Evolutionary conservation across 768 basidiomycete species (phyloP).

Genomic region (Trametes cingulata): DNA sequence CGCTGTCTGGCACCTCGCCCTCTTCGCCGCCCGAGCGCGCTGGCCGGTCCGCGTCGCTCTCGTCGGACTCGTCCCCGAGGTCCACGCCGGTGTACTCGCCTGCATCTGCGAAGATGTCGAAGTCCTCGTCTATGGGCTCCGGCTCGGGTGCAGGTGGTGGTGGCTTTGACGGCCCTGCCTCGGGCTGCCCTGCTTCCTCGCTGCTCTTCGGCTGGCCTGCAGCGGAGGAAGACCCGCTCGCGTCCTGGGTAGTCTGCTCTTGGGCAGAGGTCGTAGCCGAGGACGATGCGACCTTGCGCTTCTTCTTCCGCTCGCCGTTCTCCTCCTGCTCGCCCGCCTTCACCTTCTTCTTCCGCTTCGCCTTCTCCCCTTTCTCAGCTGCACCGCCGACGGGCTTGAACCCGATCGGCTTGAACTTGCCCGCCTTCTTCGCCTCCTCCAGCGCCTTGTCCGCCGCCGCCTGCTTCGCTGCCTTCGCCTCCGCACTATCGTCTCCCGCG

Average conservation of each 20-base stretch:
- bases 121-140: constrained; percentile 57
- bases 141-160: constrained; percentile 36
- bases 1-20: constrained; percentile 16
- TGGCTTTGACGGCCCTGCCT: constrained; percentile 26
- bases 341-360: constrained; percentile 57
- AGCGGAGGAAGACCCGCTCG: neutral
- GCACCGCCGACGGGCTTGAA: constrained; percentile 60
- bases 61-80: constrained; percentile 47
- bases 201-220: neutral
- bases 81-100: constrained; percentile 80
- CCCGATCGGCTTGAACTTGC: constrained; percentile 56
- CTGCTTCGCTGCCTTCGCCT: constrained; percentile 22
- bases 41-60: constrained; percentile 15
- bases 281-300: constrained; percentile 55
- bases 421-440: constrained; percentile 39
- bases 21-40: constrained; percentile 3
- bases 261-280: neutral
- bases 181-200: neutral
- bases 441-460: constrained; percentile 28
- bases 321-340: constrained; percentile 30
- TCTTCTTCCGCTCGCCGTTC: constrained; percentile 51
- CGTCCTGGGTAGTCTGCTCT: neutral
- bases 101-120: constrained; percentile 86
- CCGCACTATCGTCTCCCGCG: constrained; percentile 5
- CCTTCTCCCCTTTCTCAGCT: constrained; percentile 38